These are phyloP conservation scores for Colletotrichum cuscutae DNA, from an alignment of 2,329 filamentous ascomycete species.

Conservation along the genomic window DNA sequence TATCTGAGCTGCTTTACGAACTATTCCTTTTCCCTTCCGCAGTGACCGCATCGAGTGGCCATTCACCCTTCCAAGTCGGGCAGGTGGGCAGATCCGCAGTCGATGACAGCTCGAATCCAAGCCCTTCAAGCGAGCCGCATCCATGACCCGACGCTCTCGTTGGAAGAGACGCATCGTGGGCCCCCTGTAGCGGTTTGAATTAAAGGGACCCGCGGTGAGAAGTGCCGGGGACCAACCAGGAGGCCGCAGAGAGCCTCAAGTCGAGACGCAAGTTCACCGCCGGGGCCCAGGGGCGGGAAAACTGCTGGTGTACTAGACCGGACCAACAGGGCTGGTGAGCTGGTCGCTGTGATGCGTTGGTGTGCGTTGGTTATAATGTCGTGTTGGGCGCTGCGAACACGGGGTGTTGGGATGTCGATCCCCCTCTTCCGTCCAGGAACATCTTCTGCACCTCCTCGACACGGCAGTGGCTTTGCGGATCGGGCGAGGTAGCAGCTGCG, in stretches of 20 bases:
- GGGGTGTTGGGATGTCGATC: not conserved
- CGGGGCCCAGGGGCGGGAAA: not conserved
- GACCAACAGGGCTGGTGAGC: not conserved
- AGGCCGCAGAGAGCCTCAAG: conserved; percentile 10
- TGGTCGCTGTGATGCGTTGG: not conserved
- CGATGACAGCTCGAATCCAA: not conserved
- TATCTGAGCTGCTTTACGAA: not conserved
- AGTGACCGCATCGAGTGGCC: not conserved
- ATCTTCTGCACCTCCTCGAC: conserved; percentile 6
- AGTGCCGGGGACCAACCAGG: conserved; percentile 23
- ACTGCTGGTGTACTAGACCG: not conserved
- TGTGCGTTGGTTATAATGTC: not conserved
- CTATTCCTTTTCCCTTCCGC: not conserved
- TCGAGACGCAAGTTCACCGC: not conserved
- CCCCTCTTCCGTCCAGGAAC: not conserved
- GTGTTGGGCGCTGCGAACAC: not conserved
- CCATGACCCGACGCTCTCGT: not conserved
- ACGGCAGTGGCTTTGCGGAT: conserved; percentile 24
- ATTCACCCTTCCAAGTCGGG: not conserved
- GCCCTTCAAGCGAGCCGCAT: not conserved
- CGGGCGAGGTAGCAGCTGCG: not conserved
- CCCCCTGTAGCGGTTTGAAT: conserved; percentile 25
- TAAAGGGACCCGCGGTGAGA: conserved; percentile 17
- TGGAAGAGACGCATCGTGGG: conserved; percentile 1
- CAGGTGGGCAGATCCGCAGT: not conserved